Evolutionary conservation across 495 filamentous ascomycete genomes (phyloP).

Genomic region (Aspergillus haitiensis): DNA sequence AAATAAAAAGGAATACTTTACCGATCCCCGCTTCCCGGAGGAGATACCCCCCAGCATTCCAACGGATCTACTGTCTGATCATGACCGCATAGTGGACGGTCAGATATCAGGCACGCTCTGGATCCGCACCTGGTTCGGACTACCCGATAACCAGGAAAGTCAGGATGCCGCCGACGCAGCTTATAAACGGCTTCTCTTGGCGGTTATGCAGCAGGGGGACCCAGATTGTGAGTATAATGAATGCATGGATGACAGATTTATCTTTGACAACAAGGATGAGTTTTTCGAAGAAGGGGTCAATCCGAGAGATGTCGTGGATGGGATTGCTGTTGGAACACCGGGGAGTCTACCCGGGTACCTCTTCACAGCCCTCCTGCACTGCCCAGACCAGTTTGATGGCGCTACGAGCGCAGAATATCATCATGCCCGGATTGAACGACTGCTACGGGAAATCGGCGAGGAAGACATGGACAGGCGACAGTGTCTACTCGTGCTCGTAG

Average conservation of each 20-base stretch:
- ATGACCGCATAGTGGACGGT: conserved; percentile 12
- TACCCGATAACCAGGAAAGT: conserved; percentile 1
- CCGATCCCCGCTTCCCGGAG: conserved; percentile 2
- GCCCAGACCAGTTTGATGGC: conserved; percentile 21
- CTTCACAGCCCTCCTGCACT: conserved; percentile 20
- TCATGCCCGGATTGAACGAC: conserved; percentile 1
- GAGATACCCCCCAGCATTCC: conserved; percentile 26
- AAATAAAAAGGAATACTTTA: neutral
- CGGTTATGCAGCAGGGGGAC: neutral
- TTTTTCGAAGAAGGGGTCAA: neutral
- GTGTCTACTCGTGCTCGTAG: conserved; percentile 16
- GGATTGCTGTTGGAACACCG: conserved; percentile 11
- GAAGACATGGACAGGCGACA: conserved; percentile 5
- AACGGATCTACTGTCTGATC: conserved; percentile 1
- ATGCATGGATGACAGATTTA: conserved; percentile 10
- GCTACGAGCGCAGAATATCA: neutral
- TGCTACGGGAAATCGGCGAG: conserved; percentile 1
- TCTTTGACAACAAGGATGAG: conserved; percentile 18
- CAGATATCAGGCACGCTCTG: conserved; percentile 7
- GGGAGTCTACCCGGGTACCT: conserved; percentile 16
- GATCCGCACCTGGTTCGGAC: conserved; percentile 24
- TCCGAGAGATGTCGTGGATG: neutral
- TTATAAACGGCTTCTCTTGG: conserved; percentile 5
- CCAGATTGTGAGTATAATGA: neutral
- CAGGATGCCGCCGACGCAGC: conserved; percentile 15